Evolutionary conservation across 1,284 basidiomycete species (phyloP).

Genomic region (Trichosporon inkin): DNA sequence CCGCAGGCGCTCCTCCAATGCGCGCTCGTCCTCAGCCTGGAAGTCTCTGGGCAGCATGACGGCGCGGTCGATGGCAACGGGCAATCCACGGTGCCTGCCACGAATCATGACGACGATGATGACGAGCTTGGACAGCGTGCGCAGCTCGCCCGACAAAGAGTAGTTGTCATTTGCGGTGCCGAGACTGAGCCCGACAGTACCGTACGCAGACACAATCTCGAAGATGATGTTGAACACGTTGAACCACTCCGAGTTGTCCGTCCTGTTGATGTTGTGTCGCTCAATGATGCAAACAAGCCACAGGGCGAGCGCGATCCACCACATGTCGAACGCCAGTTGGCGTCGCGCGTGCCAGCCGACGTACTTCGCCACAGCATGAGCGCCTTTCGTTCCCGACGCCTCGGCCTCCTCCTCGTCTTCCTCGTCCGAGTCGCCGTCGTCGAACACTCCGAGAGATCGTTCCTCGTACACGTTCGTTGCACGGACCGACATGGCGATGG

Average conservation of each 20-base stretch:
- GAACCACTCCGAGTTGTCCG: conserved; percentile 61
- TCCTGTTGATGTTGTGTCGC: conserved; percentile 60
- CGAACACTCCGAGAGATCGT: conserved; percentile 71
- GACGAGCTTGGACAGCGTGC: conserved; percentile 41
- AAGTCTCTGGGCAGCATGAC: conserved; percentile 50
- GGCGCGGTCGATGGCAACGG: conserved; percentile 49
- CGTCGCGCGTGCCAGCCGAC: conserved; percentile 59
- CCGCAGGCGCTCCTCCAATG: conserved; percentile 33
- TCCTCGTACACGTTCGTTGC: conserved; percentile 99
- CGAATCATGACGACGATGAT: conserved; percentile 44
- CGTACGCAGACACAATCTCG: conserved; percentile 74
- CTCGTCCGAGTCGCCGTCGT: conserved; percentile 53
- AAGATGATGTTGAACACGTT: conserved; percentile 66
- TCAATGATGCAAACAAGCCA: conserved; percentile 84
- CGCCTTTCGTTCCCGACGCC: conserved; percentile 38
- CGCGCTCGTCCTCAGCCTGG: conserved; percentile 40
- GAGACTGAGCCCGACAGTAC: conserved; percentile 79
- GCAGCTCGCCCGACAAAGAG: conserved; percentile 37
- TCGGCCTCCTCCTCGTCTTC: conserved; percentile 48
- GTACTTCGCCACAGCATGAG: conserved; percentile 49
- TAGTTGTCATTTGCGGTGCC: conserved; percentile 60
- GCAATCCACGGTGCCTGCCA: conserved; percentile 44
- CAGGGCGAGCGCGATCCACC: conserved; percentile 76
- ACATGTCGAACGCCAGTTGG: conserved; percentile 89
- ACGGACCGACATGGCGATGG: conserved; percentile 69